Evolutionary conservation across 805 yeast species (phyloP), one percentile per base, ranked within the genome.

Genomic region (Yamadazyma ubonensis): DNA sequence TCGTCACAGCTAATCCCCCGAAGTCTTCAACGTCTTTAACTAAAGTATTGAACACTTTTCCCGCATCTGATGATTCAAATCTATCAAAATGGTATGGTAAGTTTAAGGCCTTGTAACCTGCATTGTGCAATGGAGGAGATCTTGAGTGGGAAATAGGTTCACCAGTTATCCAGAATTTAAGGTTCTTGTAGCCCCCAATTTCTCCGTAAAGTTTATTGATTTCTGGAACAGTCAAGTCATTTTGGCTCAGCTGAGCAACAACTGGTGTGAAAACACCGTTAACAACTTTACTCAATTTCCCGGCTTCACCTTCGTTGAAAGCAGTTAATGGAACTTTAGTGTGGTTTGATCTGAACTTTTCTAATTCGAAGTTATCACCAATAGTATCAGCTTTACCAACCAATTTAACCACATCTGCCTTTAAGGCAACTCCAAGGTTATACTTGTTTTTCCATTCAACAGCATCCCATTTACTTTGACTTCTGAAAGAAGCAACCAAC

Each of bases 1-100:
- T 91, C 2, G 99, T 93, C 6, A 93, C 87, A 4, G 96, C 90
- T 46, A 86, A 79, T n/a, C 99, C 99, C 33, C 98, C 98, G 54
- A 93, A 84, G 22, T 58, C 54, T 11, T 76, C 61, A 14, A 59
- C 59, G 18, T 40, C 42, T 26, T 68, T 57, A 42, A 79, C 66
- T 39, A 89, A 58, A 32, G 73, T 61, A 9, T 70, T 64, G 36
- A 70, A 69, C 19, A 86, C 90, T 35, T 70, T 72, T 2, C 57
- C 55, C 7, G 82, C 86, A 50, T 78, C 75, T 15, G 68, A 70
- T 1, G 96, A 79, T 57, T 88, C 96, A 55, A 77, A 79, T 46
- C 72, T 70, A 11, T 63, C 74, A 55, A 90, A 89, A 4, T 54
- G 50, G 60, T 89, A 81, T 10, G 96, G 96, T 52, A 93, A 70